Conservation (phyloP, 495 filamentous ascomycete species). For the Rhizodiscina lignyota region DNA sequence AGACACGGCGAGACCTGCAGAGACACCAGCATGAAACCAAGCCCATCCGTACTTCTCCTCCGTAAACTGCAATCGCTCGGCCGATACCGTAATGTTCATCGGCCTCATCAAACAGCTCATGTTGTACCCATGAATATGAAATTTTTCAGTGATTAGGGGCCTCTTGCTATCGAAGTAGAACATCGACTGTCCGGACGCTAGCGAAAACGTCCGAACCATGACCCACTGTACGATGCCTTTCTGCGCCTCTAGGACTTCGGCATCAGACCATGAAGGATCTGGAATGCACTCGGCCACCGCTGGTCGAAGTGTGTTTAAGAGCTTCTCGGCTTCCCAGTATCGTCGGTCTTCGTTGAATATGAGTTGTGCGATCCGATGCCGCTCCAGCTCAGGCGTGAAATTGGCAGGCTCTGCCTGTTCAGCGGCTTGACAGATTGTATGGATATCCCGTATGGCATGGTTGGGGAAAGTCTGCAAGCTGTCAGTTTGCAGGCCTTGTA, state of each 20-base stretch:
- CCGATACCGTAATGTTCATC: constrained; percentile 71
- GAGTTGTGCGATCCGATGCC: constrained; percentile 60
- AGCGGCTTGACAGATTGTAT: constrained; percentile 45
- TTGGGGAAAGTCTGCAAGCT: too few species aligned
- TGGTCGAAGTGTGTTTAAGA: constrained; percentile 63
- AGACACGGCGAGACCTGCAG: constrained; percentile 79
- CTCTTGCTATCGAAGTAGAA: constrained; percentile 68
- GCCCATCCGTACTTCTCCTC: constrained; percentile 97
- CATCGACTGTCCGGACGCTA: constrained; percentile 69
- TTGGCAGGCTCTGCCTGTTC: constrained; percentile 15
- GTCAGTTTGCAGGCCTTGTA: background rate
- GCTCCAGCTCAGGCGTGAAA: constrained; percentile 47
- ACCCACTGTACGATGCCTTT: constrained; percentile 74
- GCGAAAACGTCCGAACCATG: constrained; percentile 71
- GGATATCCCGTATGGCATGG: constrained; percentile 49
- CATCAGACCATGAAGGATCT: constrained; percentile 64
- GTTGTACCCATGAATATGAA: constrained; percentile 72
- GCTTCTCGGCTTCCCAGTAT: constrained; percentile 57
- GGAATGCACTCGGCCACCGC: constrained; percentile 61
- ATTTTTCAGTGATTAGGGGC: constrained; percentile 80
- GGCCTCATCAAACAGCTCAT: constrained; percentile 81
- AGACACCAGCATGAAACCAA: constrained; percentile 92
- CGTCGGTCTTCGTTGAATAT: constrained; percentile 86
- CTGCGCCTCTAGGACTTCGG: constrained; percentile 80
- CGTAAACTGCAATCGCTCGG: constrained; percentile 64